A percentile compares a stretch with the other conserved stretches of the same genome.
Evolutionary conservation across 306 rosid genomes (phyloP).

Genomic region (Fragaria nilgerrensis): DNA sequence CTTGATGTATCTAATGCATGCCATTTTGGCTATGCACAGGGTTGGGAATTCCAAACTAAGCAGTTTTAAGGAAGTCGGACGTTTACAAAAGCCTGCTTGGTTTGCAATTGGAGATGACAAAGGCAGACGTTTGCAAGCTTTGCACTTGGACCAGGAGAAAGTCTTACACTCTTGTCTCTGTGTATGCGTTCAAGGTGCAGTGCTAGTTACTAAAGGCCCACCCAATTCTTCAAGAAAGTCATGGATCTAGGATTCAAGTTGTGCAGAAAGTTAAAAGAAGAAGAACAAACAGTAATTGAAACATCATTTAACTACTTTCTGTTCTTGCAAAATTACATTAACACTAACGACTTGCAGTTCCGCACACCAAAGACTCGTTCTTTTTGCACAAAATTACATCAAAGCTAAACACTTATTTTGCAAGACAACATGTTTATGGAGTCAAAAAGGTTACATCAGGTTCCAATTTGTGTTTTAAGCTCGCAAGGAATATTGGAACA

Average conservation of each 20-base stretch:
- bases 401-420: conserved; percentile 11
- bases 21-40: background rate
- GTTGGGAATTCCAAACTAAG: no score
- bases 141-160: background rate
- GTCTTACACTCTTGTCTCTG: background rate
- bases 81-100: background rate
- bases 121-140: background rate
- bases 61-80: no score
- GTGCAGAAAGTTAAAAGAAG: background rate
- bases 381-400: background rate
- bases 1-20: background rate
- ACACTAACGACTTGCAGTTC: background rate
- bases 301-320: background rate
- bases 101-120: background rate
- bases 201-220: background rate
- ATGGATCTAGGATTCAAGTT: background rate
- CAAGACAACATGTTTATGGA: background rate
- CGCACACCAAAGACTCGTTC: background rate
- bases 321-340: background rate
- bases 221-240: background rate
- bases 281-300: background rate
- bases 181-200: background rate
- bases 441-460: conserved; percentile 7
- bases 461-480: conserved; percentile 15
- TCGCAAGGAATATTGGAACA: conserved; percentile 3